These are phyloP conservation scores for Salmacisia buchloeana DNA, from an alignment of 1,284 basidiomycete species.

Conservation along the genomic window DNA sequence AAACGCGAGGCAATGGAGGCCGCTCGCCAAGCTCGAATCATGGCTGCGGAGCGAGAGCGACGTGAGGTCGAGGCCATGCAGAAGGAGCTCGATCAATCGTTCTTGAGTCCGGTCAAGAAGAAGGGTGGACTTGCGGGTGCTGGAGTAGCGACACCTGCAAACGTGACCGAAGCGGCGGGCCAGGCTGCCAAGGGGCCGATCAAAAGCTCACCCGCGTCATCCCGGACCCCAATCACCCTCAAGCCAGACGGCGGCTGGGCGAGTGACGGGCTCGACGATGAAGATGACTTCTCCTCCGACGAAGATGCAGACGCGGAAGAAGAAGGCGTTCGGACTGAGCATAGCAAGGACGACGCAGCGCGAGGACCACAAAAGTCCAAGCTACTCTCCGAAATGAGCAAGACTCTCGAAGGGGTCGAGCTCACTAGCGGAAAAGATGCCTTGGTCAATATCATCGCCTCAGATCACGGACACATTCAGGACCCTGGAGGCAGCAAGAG, in stretches of 20 bases:
- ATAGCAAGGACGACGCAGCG: too few relatives aligned
- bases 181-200: not conserved
- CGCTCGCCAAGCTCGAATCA: not conserved
- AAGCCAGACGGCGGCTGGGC: not conserved
- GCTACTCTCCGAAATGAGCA: not conserved
- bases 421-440: not conserved
- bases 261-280: constrained; percentile 4
- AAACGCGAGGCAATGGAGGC: not conserved
- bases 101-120: not conserved
- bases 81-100: not conserved
- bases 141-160: not conserved
- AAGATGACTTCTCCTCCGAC: not conserved
- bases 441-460: not conserved
- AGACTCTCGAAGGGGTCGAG: not conserved
- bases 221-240: not conserved
- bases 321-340: not conserved
- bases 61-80: not conserved
- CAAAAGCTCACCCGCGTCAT: not conserved
- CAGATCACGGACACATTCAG: not conserved
- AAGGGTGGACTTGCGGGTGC: not conserved
- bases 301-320: not conserved
- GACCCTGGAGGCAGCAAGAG: not conserved
- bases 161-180: too few relatives aligned
- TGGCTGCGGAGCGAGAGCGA: not conserved
- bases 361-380: not conserved